These are phyloP conservation scores for Chlorella sorokiniana DNA, from an alignment of 139 green algal species.

Conservation along the genomic window DNA sequence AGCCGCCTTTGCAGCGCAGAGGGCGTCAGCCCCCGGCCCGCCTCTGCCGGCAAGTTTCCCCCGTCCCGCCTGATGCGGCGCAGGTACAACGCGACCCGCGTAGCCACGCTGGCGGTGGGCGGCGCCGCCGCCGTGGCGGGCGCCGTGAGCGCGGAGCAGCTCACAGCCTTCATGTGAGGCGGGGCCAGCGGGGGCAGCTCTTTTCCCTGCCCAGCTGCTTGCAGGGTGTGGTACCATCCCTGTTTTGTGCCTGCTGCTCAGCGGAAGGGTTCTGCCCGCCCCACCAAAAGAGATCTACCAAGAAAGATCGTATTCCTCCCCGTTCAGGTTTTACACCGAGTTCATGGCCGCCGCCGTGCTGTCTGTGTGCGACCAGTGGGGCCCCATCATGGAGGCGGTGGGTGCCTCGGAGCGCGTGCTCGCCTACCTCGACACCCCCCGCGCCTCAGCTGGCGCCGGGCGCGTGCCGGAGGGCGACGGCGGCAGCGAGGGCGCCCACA, in stretches of 20 bases:
- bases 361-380: conserved; percentile 84
- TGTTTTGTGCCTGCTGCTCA: no score
- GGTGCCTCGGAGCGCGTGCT: conserved; percentile 60
- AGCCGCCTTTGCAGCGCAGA: neutral
- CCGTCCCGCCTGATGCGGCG: conserved; percentile 9
- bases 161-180: conserved; percentile 65
- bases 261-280: no score
- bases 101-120: conserved; percentile 67
- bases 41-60: neutral
- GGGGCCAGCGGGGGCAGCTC: neutral
- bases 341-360: conserved; percentile 73
- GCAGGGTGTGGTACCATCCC: neutral
- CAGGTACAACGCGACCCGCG: conserved; percentile 49
- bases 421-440: conserved; percentile 56
- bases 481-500: neutral
- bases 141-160: conserved; percentile 61
- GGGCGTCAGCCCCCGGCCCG: neutral
- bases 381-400: conserved; percentile 53
- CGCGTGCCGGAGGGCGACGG: neutral
- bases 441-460: conserved; percentile 55
- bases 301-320: neutral
- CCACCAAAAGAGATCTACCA: neutral
- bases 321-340: conserved; percentile 72
- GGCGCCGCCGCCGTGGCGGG: conserved; percentile 59
- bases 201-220: neutral